phyloP scores from a whole-genome alignment of 1,284 basidiomycete species.

The Tylopilus sp. region DNA sequence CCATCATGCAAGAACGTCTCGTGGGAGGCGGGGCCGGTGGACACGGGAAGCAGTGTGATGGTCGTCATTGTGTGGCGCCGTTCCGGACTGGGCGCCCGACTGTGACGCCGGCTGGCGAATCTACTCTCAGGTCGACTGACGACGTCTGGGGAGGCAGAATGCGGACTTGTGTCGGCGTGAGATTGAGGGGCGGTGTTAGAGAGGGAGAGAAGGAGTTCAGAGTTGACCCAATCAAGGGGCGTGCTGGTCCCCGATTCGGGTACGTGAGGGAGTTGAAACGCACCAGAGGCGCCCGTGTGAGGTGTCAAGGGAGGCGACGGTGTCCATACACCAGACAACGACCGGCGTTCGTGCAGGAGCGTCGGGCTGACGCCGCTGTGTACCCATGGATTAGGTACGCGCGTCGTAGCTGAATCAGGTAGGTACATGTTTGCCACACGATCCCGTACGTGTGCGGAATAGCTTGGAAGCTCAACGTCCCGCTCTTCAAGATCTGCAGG shows the following conservation, averaged over 20 bases:
- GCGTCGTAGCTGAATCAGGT: constrained; percentile 71
- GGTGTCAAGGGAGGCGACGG: constrained; percentile 50
- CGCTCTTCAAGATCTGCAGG: constrained; percentile 61
- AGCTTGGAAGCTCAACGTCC: constrained; percentile 86
- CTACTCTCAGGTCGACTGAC: constrained; percentile 48
- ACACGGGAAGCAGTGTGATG: constrained; percentile 7
- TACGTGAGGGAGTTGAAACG: constrained; percentile 57
- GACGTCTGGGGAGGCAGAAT: constrained; percentile 33
- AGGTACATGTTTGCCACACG: constrained; percentile 86
- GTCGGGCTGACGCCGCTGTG: constrained; percentile 34
- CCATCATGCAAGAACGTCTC: constrained; percentile 66
- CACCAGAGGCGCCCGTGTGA: constrained; percentile 43
- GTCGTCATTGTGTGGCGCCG: constrained; percentile 38
- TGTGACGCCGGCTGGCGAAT: constrained; percentile 56
- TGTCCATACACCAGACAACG: constrained; percentile 25
- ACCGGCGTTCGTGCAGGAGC: constrained; percentile 46
- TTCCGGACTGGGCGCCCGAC: constrained; percentile 64
- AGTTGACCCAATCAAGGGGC: constrained; percentile 84
- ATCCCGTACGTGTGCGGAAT: constrained; percentile 89
- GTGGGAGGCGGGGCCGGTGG: constrained; percentile 18
- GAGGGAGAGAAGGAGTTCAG: constrained; percentile 80
- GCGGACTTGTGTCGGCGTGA: constrained; percentile 27
- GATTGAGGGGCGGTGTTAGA: constrained; percentile 46
- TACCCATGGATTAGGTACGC: constrained; percentile 75
- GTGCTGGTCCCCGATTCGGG: constrained; percentile 55